Evolutionary conservation across 2,329 filamentous ascomycete genomes (phyloP).

Genomic region (Trichoderma sp.): DNA sequence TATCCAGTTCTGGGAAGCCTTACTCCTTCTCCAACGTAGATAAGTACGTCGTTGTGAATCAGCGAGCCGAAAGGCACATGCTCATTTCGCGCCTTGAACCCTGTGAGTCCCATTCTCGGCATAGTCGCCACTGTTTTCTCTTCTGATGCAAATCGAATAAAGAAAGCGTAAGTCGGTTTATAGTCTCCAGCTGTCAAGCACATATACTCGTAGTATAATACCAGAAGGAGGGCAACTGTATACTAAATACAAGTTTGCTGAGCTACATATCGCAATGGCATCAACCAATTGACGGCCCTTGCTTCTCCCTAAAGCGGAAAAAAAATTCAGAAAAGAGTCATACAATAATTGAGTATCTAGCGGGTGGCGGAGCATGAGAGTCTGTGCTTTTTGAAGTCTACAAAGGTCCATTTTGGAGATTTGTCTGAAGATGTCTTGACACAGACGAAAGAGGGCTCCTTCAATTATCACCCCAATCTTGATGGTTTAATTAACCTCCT

Average conservation of each 20-base stretch:
- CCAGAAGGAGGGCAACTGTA: background rate
- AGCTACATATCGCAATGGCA: background rate
- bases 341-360: background rate
- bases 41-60: conserved; percentile 14
- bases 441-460: background rate
- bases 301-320: background rate
- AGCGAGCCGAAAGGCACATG: background rate
- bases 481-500: background rate
- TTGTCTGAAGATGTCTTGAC: background rate
- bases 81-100: background rate
- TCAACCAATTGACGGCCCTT: background rate
- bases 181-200: background rate
- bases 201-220: no score
- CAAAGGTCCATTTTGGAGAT: background rate
- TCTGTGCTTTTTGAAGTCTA: background rate
- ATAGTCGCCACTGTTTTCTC: background rate
- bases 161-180: background rate
- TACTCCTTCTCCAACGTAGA: conserved; percentile 33
- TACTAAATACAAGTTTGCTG: background rate
- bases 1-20: fast-evolving
- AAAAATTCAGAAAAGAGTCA: background rate
- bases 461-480: background rate
- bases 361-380: background rate
- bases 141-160: no score
- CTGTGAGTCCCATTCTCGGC: background rate